Evolutionary conservation across 495 filamentous ascomycete genomes (phyloP).

Genomic region (Penicillium odoratum): DNA sequence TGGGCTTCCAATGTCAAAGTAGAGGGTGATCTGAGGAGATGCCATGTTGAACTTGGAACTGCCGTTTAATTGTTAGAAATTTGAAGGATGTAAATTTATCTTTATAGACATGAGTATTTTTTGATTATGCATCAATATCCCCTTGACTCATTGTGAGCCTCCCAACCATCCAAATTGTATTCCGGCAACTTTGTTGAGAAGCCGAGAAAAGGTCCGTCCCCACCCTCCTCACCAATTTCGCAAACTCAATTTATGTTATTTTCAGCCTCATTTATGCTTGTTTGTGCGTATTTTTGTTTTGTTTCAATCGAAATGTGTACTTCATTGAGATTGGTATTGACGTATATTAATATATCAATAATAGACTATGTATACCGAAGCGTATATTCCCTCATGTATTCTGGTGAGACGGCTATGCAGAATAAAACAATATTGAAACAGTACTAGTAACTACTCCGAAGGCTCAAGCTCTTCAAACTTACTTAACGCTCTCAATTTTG

Average conservation of each 20-base stretch:
- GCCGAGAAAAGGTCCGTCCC: neutral
- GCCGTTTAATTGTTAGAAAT: neutral
- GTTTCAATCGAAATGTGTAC: too few relatives aligned
- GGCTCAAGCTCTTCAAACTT: slow-evolving; percentile 15
- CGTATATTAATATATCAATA: too few relatives aligned
- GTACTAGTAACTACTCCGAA: neutral
- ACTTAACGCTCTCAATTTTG: slow-evolving; percentile 17
- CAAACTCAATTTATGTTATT: neutral
- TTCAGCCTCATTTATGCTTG: neutral
- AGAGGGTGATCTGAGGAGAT: slow-evolving; percentile 17
- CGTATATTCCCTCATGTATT: too few relatives aligned
- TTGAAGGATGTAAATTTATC: neutral
- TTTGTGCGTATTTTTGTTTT: too few relatives aligned
- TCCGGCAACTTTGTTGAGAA: neutral
- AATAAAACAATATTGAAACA: neutral
- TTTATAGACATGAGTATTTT: slow-evolving; percentile 6
- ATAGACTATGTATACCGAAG: too few relatives aligned
- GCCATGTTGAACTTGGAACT: slow-evolving; percentile 4
- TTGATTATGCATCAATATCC: slow-evolving; percentile 14
- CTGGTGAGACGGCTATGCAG: too few relatives aligned
- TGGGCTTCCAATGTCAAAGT: slow-evolving; percentile 27
- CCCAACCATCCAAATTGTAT: neutral
- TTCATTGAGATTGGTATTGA: too few relatives aligned
- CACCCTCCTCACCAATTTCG: neutral
- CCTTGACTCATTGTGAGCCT: neutral